Percentiles rank a stretch among this genome's conserved stretches.
phyloP scores from a whole-genome alignment of 2,329 filamentous ascomycete genomes.

The Aspergillus sp. region DNA sequence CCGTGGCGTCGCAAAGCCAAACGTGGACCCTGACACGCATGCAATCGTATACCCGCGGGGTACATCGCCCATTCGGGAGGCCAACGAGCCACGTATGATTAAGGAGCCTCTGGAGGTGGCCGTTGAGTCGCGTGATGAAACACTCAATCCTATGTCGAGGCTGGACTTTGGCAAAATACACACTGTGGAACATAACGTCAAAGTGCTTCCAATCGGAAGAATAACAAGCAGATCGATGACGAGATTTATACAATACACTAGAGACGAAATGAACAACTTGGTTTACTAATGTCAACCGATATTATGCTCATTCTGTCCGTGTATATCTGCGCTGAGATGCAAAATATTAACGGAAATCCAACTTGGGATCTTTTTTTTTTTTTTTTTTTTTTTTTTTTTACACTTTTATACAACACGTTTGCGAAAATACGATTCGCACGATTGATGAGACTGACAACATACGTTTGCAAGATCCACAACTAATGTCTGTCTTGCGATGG shows the following conservation, averaged over 20 bases:
- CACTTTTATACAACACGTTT: too few relatives aligned
- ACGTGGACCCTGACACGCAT: slow-evolving; percentile 38
- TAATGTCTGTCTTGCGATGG: background rate
- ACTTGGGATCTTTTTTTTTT: too few relatives aligned
- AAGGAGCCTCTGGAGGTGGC: slow-evolving; percentile 40
- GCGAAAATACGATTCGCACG: too few relatives aligned
- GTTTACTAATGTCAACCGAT: background rate
- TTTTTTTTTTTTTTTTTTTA: too few relatives aligned
- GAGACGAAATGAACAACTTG: slow-evolving; percentile 1
- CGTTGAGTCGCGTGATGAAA: slow-evolving; percentile 19
- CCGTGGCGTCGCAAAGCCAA: slow-evolving; percentile 36
- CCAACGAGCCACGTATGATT: slow-evolving; percentile 29
- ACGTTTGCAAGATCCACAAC: background rate
- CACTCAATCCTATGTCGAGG: slow-evolving; percentile 35
- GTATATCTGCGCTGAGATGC: too few relatives aligned
- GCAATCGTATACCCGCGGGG: slow-evolving; percentile 37
- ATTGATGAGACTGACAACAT: too few relatives aligned
- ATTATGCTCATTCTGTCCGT: too few relatives aligned
- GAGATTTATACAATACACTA: slow-evolving; percentile 21
- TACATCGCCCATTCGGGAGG: slow-evolving; percentile 9
- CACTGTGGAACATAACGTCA: slow-evolving; percentile 45
- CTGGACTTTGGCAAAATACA: slow-evolving; percentile 44
- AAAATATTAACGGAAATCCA: too few relatives aligned
- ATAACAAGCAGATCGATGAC: slow-evolving; percentile 29
- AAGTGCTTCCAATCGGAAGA: slow-evolving; percentile 40